A percentile compares a stretch with the other conserved stretches of the same genome.
phyloP scores from a whole-genome alignment of 257 asterid species.

The Striga asiatica region DNA sequence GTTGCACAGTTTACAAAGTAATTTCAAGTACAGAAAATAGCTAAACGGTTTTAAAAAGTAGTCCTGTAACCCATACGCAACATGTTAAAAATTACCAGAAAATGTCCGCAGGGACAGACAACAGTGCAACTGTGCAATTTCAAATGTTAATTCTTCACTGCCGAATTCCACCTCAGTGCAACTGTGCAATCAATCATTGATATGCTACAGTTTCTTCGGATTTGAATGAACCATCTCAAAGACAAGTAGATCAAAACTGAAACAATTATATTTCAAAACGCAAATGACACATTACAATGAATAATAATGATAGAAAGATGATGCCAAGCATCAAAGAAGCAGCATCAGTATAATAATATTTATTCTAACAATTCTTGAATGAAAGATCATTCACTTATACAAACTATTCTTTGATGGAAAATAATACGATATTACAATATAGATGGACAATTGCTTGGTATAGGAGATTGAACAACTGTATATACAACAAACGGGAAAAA shows the following conservation, averaged over 20 bases:
- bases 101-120: slow-evolving; percentile 7
- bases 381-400: too few relatives aligned
- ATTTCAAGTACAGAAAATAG: too few relatives aligned
- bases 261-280: not conserved
- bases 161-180: not conserved
- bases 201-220: slow-evolving; percentile 1
- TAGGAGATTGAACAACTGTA: too few relatives aligned
- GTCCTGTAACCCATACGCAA: not conserved
- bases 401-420: too few relatives aligned
- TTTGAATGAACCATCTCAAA: not conserved
- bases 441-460: too few relatives aligned
- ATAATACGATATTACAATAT: not conserved
- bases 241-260: not conserved
- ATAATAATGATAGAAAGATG: not conserved
- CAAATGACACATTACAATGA: not conserved
- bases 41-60: too few relatives aligned
- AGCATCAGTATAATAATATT: not conserved
- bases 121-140: not conserved
- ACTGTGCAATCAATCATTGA: not conserved
- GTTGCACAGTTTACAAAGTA: not conserved
- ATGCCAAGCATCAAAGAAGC: not conserved
- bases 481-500: not conserved
- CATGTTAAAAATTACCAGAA: slow-evolving; percentile 1
- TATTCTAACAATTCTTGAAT: too few relatives aligned
- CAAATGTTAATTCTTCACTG: not conserved